Conservation (phyloP, 257 asterid species). For the Solanum acaule region DNA sequence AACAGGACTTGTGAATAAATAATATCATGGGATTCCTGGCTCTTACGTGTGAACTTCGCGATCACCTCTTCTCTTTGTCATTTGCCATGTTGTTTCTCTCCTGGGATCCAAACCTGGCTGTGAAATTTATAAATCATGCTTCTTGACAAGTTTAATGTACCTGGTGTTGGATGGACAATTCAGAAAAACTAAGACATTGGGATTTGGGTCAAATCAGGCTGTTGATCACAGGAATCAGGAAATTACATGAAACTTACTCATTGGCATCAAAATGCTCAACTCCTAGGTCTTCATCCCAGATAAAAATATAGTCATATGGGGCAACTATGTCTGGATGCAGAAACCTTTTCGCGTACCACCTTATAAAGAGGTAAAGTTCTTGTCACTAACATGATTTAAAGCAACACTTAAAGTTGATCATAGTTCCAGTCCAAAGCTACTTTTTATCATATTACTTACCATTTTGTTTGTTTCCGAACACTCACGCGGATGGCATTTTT, state of each 20-base stretch:
- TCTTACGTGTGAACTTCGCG: conserved; percentile 24
- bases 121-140: conserved; percentile 17
- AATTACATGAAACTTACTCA: conserved; percentile 17
- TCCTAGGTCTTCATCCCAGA: conserved; percentile 71
- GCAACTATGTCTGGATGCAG: conserved; percentile 53
- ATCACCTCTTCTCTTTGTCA: conserved; percentile 10
- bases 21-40: neutral
- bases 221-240: neutral
- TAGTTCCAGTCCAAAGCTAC: neutral
- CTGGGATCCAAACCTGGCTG: conserved; percentile 20
- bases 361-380: neutral
- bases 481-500: conserved; percentile 56
- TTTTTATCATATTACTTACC: conserved; percentile 19
- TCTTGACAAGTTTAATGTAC: conserved; percentile 17
- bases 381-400: neutral
- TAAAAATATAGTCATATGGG: conserved; percentile 52
- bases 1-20: neutral
- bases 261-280: conserved; percentile 47
- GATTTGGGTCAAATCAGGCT: neutral
- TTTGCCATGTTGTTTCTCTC: conserved; percentile 15
- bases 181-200: neutral
- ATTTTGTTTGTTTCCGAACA: conserved; percentile 58
- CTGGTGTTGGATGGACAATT: neutral
- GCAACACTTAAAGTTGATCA: neutral
- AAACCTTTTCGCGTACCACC: conserved; percentile 75